Base-by-base conservation (phyloP, 208 protist genomes). In the Crithidia expoeki region DNA sequence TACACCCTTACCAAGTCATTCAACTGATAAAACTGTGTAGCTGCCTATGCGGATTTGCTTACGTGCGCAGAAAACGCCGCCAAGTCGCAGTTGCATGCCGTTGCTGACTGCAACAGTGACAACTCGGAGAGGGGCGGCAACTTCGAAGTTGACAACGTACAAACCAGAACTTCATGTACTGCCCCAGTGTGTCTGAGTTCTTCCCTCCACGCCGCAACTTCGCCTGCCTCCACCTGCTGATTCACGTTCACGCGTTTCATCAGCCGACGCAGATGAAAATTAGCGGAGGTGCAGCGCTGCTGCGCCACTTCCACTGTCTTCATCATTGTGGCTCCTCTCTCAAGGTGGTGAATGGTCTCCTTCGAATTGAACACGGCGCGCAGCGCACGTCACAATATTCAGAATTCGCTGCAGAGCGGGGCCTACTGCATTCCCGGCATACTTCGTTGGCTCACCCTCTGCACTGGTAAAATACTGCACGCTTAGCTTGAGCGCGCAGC, bases 271-370 rank as follows among this genome's bases (percentile, higher is more conserved):
- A 33, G 2, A 10, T 47, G 17, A 1, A 21, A 2, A 11, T 63
- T 44, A 10, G 56, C 42, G 14, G 44, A 30, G 32, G 16, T 32
- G 56, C 66, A 57, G 19, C 34, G 56, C 34, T 46, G n/a, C 56
- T 55, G 44, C 42, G 61, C 27, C 30, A 44, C 66, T n/a, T 25
- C 57, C 10, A 46, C 21, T 16, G 44, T 2, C n/a, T 32, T 17
- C 19, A 42, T 12, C 2, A 46, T 11, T 28, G 33, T n/a, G 2
- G 6, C 21, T 28, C 12, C 16, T 44, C 19, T 44, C 53, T 59
- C 53, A 6, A 59, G 33, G 21, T 5, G 53, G 9, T 33, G 53
- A 30, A 59, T 2, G 23, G 28, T 28, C 4, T 59, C 12, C 33
- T 38, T 17, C 16, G 38, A 33, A 14, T 40, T 21, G 53, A 11